Base-by-base conservation (phyloP, 306 rosid genomes). In the Purshia tridentata region DNA sequence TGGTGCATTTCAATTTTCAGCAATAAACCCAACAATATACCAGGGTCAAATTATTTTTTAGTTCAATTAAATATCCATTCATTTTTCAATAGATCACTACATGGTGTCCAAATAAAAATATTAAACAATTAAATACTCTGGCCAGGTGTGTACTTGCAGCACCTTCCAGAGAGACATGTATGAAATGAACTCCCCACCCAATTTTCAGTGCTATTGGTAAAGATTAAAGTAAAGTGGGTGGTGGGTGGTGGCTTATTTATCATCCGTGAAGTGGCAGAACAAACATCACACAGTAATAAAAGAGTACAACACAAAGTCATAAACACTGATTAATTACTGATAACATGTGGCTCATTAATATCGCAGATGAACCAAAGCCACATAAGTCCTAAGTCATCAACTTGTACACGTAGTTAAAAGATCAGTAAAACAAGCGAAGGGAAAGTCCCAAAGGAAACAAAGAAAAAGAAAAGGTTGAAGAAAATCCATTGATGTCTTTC, bases 341-440 rank as follows among this genome's bases (percentile, higher is more conserved):
- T 19, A 29, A 15, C 62, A 65, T 18, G 15, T 18, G 52, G 51
- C 20, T 62, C 56, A 4, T 29, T 5, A 42, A 44, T 16, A 39
- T 1, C 4, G 35, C 64, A 11, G 2, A 42, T 4, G 42, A 20
- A 65, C 62, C 65, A 16, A 13, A 12, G 73, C 68, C 53, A 49
- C 42, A 11, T 29, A 29, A 29, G 35, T 29, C 35, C 2, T 5
- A 7, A 58, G 51, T 41, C 11, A 40, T 41, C 29, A 57, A 66
- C 61, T 49, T 12, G 37, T 40, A 65, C 78, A 65, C 0, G 50
- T 41, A 47, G 35, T 70, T 23, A 63, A 49, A 76, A 44, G 23
- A 40, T 6, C 4, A 19, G 23, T 4, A 48, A 29, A 50, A 19
- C 14, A 50, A 53, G 62, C 42, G 62, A 60, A 53, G 67, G 29